Percentiles rank a stretch among this genome's conserved stretches.
These are phyloP conservation scores for Parascedosporium putredinis DNA, from an alignment of 2,329 filamentous ascomycete genomes.

Conservation along the genomic window DNA sequence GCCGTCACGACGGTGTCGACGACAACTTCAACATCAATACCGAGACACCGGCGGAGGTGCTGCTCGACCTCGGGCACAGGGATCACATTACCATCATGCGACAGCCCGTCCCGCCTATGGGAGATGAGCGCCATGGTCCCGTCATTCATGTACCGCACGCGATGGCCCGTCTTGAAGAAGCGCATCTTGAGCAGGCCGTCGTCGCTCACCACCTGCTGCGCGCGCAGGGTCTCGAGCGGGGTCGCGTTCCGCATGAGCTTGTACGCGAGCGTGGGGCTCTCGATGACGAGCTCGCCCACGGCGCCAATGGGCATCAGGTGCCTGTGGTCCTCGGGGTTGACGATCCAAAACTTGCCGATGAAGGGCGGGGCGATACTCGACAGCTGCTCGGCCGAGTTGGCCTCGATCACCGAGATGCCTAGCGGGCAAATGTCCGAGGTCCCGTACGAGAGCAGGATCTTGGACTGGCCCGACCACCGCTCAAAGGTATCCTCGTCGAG, in stretches of 20 bases:
- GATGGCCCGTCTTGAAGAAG: constrained; percentile 40
- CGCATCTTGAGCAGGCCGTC: constrained; percentile 21
- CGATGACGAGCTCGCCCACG: constrained; percentile 49
- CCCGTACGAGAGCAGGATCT: constrained; percentile 40
- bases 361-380: constrained; percentile 36
- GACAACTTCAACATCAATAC: constrained; percentile 34
- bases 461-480: constrained; percentile 34
- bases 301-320: constrained; percentile 42
- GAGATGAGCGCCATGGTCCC: constrained; percentile 39
- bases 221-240: constrained; percentile 14
- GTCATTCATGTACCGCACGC: constrained; percentile 36
- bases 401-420: constrained; percentile 36
- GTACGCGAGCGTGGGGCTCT: constrained; percentile 32
- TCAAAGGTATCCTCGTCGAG: constrained; percentile 37
- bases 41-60: constrained; percentile 34
- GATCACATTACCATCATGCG: constrained; percentile 27
- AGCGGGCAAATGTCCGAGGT: constrained; percentile 40
- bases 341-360: constrained; percentile 39
- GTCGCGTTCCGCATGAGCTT: constrained; percentile 11
- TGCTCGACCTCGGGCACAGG: constrained; percentile 35
- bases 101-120: constrained; percentile 29
- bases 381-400: constrained; percentile 25
- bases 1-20: constrained; percentile 37
- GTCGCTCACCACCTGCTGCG: constrained; percentile 13
- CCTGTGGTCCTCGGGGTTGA: constrained; percentile 39